A percentile compares a stretch with the other conserved stretches of the same genome.
These are phyloP conservation scores for Scutellaria minor DNA, from an alignment of 257 asterid genomes.

Conservation along the genomic window DNA sequence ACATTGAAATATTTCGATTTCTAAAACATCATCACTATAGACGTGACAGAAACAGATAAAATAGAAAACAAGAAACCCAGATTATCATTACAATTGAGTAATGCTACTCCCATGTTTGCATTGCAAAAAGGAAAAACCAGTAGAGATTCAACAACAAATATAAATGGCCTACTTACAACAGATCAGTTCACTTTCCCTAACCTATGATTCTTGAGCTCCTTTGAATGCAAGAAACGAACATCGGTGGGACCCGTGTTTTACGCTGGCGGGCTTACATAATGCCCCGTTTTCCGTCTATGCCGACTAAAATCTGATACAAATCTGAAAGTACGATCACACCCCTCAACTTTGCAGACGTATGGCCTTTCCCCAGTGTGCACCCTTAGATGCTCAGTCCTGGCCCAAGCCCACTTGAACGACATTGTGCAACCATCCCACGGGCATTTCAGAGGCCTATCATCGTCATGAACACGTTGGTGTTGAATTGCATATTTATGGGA, in stretches of 20 bases:
- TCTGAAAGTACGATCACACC: conserved; percentile 87
- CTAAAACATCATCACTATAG: no score
- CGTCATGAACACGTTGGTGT: conserved; percentile 85
- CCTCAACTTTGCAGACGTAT: conserved; percentile 67
- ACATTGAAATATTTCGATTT: no score
- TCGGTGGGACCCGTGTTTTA: conserved; percentile 5
- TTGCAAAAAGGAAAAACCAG: conserved; percentile 26
- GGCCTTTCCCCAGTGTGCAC: conserved; percentile 92
- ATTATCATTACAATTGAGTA: conserved; percentile 9
- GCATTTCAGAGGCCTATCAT: conserved; percentile 85
- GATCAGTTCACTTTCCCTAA: conserved; percentile 32
- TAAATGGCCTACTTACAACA: conserved; percentile 40
- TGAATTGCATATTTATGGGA: conserved; percentile 71
- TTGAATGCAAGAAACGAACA: conserved; percentile 8
- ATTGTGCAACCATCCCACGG: conserved; percentile 83
- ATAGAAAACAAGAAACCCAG: background rate
- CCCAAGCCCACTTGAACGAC: conserved; percentile 99
- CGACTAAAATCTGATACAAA: conserved; percentile 88
- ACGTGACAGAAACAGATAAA: no score
- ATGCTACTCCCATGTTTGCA: conserved; percentile 27
- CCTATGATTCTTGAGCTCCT: conserved; percentile 35
- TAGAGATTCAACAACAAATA: conserved; percentile 37
- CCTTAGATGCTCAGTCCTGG: conserved; percentile 86
- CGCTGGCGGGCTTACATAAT: conserved; percentile 43
- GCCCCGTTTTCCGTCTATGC: conserved; percentile 90